These are phyloP conservation scores for Vaccinium darrowii DNA, from an alignment of 148 eudicot species.

Conservation along the genomic window DNA sequence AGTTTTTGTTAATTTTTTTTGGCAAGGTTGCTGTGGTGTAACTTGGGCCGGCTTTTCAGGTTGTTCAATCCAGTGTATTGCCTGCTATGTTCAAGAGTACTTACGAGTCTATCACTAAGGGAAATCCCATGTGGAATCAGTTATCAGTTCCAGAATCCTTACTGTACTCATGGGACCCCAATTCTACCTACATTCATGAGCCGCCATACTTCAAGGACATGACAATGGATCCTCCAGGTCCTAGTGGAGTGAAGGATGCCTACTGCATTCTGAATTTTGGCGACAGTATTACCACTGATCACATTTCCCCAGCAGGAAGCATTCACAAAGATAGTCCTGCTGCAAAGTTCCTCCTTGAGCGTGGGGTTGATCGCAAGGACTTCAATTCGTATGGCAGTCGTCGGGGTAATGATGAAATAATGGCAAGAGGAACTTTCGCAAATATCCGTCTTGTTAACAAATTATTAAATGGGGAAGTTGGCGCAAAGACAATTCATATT, in stretches of 20 bases:
- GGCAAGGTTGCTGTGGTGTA: background rate
- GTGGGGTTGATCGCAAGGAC: slow-evolving; percentile 23
- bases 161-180: slow-evolving; percentile 27
- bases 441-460: slow-evolving; percentile 28
- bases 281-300: slow-evolving; percentile 31
- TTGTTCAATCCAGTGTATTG: slow-evolving; percentile 22
- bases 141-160: slow-evolving; percentile 15
- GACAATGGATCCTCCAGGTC: slow-evolving; percentile 28
- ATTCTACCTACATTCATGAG: slow-evolving; percentile 28
- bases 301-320: slow-evolving; percentile 28
- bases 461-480: slow-evolving; percentile 26
- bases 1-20: background rate
- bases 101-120: slow-evolving; percentile 20
- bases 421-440: slow-evolving; percentile 30
- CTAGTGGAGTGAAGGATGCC: slow-evolving; percentile 26
- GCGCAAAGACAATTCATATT: slow-evolving; percentile 23
- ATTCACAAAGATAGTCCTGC: slow-evolving; percentile 29
- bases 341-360: slow-evolving; percentile 22
- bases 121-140: slow-evolving; percentile 27
- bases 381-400: slow-evolving; percentile 30
- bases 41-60: slow-evolving; percentile 7
- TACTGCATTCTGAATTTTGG: slow-evolving; percentile 26
- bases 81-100: slow-evolving; percentile 22
- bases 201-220: slow-evolving; percentile 29
- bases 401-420: slow-evolving; percentile 27